Evolutionary conservation across 768 basidiomycete species (phyloP).

Genomic region (Russula sp.): DNA sequence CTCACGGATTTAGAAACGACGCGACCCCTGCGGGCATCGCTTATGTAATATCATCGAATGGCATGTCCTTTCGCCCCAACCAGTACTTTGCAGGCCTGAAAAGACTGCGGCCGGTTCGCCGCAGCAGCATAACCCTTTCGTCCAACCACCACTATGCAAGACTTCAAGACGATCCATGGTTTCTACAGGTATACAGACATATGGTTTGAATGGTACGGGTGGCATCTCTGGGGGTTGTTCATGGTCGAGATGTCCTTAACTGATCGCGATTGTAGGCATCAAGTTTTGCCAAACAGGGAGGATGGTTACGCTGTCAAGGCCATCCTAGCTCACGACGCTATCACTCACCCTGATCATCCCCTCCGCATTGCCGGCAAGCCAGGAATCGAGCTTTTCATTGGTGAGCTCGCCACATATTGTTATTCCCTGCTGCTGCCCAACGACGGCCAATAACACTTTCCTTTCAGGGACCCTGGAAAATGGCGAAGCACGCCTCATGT

Average conservation of each 20-base stretch:
- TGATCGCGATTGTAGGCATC: constrained; percentile 45
- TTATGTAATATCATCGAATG: constrained; percentile 8
- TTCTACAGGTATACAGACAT: constrained; percentile 86
- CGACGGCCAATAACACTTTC: not conserved
- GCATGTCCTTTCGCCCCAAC: not conserved
- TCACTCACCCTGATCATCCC: constrained; percentile 71
- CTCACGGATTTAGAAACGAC: constrained; percentile 24
- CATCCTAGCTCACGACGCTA: constrained; percentile 61
- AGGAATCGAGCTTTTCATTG: constrained; percentile 71
- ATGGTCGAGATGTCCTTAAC: constrained; percentile 7
- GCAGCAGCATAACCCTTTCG: constrained; percentile 3
- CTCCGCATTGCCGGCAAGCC: constrained; percentile 58
- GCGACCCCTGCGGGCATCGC: constrained; percentile 8
- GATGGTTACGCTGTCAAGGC: constrained; percentile 67
- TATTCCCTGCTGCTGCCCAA: too few species aligned
- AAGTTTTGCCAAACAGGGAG: constrained; percentile 53
- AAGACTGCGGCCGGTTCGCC: constrained; percentile 11
- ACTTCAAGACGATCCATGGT: constrained; percentile 41
- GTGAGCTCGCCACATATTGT: constrained; percentile 38
- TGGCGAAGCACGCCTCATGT: constrained; percentile 75
- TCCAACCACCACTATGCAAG: constrained; percentile 23
- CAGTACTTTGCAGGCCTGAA: not conserved
- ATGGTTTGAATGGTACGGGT: constrained; percentile 69
- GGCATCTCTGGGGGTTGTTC: not conserved
- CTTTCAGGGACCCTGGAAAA: constrained; percentile 58